These are phyloP conservation scores for Amphicarpaea edgeworthii DNA, from an alignment of 306 rosid species.

Conservation along the genomic window DNA sequence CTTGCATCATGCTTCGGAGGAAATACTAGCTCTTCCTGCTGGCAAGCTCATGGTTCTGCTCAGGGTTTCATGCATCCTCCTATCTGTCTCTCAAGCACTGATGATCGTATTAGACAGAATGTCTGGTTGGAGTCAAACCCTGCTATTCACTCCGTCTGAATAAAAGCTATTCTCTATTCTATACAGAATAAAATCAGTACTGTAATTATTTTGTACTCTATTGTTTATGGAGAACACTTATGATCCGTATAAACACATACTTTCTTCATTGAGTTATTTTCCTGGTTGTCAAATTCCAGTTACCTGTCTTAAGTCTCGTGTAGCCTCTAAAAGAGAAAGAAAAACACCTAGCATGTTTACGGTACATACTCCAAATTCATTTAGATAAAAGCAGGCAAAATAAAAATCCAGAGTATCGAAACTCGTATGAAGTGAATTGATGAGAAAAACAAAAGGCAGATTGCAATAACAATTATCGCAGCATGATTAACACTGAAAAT, in stretches of 20 bases:
- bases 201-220: conserved; percentile 3
- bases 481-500: neutral
- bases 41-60: conserved; percentile 82
- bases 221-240: neutral
- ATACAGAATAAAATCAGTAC: neutral
- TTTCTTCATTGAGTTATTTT: no score
- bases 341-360: neutral
- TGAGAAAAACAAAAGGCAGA: neutral
- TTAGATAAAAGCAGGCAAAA: neutral
- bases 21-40: conserved; percentile 63
- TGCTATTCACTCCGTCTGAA: conserved; percentile 49
- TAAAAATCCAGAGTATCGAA: neutral
- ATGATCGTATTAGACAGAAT: conserved; percentile 54
- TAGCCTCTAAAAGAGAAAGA: neutral
- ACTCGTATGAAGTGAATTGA: conserved; percentile 18
- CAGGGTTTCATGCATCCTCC: conserved; percentile 66
- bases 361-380: neutral
- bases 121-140: conserved; percentile 44
- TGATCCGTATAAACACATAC: no score
- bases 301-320: no score
- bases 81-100: conserved; percentile 54
- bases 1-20: conserved; percentile 55
- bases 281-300: no score
- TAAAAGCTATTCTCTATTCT: neutral
- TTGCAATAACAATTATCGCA: neutral